phyloP scores from a whole-genome alignment of 1,284 basidiomycete species.

The Lentinula novae-zelandiae region DNA sequence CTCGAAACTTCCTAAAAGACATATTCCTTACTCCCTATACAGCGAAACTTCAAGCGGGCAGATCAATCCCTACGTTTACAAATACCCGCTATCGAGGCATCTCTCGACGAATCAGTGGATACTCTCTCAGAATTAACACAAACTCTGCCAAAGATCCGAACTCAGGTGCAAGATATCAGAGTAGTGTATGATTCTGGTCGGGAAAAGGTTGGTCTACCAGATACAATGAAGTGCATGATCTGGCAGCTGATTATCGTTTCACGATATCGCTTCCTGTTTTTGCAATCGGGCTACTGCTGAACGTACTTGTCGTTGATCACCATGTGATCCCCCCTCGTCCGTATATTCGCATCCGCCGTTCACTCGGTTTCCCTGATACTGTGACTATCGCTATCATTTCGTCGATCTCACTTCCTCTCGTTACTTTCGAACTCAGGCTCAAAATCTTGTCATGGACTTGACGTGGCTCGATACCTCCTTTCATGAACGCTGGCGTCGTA shows the following conservation, averaged over 20 bases:
- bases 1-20: background rate
- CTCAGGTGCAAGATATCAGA: slow-evolving; percentile 56
- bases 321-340: background rate
- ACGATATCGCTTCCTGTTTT: slow-evolving; percentile 7
- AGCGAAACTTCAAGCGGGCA: slow-evolving; percentile 58
- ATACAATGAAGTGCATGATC: background rate
- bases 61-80: slow-evolving; percentile 52
- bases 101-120: slow-evolving; percentile 54
- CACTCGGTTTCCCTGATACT: background rate
- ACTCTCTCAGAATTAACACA: slow-evolving; percentile 47
- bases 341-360: background rate
- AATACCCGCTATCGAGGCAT: slow-evolving; percentile 53
- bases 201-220: slow-evolving; percentile 42
- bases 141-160: slow-evolving; percentile 54
- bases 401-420: background rate
- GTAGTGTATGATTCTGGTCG: slow-evolving; percentile 66
- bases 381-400: background rate
- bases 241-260: slow-evolving; percentile 13
- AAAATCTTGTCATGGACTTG: slow-evolving; percentile 53
- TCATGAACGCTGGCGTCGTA: slow-evolving; percentile 64
- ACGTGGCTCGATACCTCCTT: slow-evolving; percentile 73
- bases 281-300: background rate
- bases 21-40: background rate
- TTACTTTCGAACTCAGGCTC: slow-evolving; percentile 39
- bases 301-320: background rate